A percentile compares a stretch with the other conserved stretches of the same genome.
Conservation (phyloP, 176 grass and related monocot species). For the Panicum miliaceum region DNA sequence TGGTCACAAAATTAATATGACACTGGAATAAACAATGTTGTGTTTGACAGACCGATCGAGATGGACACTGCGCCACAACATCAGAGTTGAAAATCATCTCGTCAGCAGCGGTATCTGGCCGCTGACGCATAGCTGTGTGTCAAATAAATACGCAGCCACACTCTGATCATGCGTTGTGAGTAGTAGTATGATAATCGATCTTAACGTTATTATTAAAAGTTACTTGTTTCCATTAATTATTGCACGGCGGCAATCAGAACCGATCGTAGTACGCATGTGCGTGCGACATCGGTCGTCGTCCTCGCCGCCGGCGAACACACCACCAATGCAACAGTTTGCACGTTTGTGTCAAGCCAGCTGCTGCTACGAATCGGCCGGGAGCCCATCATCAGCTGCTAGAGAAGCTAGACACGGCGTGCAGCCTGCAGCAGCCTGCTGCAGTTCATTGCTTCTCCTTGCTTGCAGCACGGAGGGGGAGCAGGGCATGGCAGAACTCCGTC, state of each 20-base stretch:
- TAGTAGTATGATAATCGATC: not conserved
- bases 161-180: too few relatives aligned
- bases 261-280: not conserved
- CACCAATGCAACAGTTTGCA: not conserved
- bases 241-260: not conserved
- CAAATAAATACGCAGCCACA: too few relatives aligned
- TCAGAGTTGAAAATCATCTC: not conserved
- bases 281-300: not conserved
- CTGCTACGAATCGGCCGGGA: not conserved
- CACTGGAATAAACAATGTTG: not conserved
- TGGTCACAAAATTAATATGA: not conserved
- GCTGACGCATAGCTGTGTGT: too few relatives aligned
- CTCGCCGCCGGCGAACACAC: not conserved
- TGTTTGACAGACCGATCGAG: not conserved
- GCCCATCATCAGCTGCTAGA: not conserved
- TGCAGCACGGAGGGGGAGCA: not conserved
- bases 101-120: not conserved
- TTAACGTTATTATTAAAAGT: not conserved
- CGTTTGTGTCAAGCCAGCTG: not conserved
- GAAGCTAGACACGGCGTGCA: not conserved
- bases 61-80: not conserved
- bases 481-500: not conserved
- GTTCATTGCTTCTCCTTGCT: slow-evolving; percentile 27
- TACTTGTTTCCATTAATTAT: not conserved
- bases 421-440: not conserved